Evolutionary conservation across 805 yeast species (phyloP).

Genomic region (Sugiyamaella lignohabitans): DNA sequence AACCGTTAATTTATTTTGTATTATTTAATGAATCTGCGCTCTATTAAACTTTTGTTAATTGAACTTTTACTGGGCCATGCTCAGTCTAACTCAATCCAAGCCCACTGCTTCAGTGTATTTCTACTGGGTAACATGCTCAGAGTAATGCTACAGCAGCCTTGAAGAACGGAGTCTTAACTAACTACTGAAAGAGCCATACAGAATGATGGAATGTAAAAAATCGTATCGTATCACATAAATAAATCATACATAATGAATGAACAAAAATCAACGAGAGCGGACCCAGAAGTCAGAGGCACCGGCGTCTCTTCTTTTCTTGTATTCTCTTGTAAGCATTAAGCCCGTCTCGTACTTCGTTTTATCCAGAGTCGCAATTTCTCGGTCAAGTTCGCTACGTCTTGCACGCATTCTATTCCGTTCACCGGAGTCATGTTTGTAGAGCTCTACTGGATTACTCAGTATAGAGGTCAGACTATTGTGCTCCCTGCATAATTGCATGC

Average conservation of each 20-base stretch:
- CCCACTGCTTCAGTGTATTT: too few relatives aligned
- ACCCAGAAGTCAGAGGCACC: constrained; percentile 18
- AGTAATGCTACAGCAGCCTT: too few relatives aligned
- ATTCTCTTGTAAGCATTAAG: constrained; percentile 15
- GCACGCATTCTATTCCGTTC: constrained; percentile 5
- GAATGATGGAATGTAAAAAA: background rate
- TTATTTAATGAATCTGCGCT: background rate
- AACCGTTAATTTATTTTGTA: too few relatives aligned
- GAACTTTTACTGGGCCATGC: too few relatives aligned
- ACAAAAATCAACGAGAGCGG: constrained; percentile 3
- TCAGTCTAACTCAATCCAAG: too few relatives aligned
- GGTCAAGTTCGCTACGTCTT: constrained; percentile 3
- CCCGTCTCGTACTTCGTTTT: constrained; percentile 18
- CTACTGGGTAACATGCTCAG: too few relatives aligned
- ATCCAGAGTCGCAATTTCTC: constrained; percentile 13
- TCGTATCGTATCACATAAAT: background rate
- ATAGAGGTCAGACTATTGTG: background rate
- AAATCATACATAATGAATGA: constrained; percentile 1
- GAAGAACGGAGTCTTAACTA: too few relatives aligned
- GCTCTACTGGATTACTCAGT: constrained; percentile 5
- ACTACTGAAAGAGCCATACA: too few relatives aligned
- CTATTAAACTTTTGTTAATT: too few relatives aligned
- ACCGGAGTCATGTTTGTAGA: constrained; percentile 5
- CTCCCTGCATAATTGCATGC: constrained; percentile 2
- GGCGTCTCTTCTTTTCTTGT: constrained; percentile 7